phyloP scores from a whole-genome alignment of 352 stramenopile genomes.

The Phytophthora pinifolia region DNA sequence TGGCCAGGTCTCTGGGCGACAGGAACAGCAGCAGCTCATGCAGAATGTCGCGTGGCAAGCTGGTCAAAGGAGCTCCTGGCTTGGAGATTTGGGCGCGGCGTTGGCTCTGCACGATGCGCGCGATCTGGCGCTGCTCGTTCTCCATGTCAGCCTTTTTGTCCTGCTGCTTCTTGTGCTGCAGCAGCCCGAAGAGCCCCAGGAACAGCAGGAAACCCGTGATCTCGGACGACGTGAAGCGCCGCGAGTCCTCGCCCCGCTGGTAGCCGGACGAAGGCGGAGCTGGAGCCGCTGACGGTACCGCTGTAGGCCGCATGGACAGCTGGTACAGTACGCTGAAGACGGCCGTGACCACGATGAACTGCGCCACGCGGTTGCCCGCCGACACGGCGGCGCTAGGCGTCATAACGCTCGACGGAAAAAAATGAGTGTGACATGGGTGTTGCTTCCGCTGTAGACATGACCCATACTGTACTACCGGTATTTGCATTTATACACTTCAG shows the following conservation, averaged over 20 bases:
- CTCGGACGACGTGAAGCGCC: conserved; percentile 51
- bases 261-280: conserved; percentile 20
- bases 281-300: background rate
- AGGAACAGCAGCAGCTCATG: conserved; percentile 60
- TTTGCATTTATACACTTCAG: no score
- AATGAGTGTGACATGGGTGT: background rate
- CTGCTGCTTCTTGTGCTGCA: conserved; percentile 52
- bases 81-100: background rate
- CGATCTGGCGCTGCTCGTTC: conserved; percentile 27
- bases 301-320: conserved; percentile 28
- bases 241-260: conserved; percentile 30
- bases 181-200: conserved; percentile 58
- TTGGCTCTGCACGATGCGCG: conserved; percentile 17
- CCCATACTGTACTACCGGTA: no score
- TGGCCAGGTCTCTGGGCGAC: conserved; percentile 42
- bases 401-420: conserved; percentile 1
- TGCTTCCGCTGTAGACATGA: no score
- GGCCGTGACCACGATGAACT: conserved; percentile 60
- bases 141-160: conserved; percentile 17
- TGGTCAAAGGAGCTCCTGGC: conserved; percentile 13
- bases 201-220: conserved; percentile 63
- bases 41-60: conserved; percentile 45
- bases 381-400: conserved; percentile 32
- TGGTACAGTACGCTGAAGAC: conserved; percentile 62
- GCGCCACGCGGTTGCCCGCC: conserved; percentile 53